Evolutionary conservation across 169 alveolate genomes (phyloP), one percentile per base, ranked within the genome.

Genomic region (Plasmodium adleri): DNA sequence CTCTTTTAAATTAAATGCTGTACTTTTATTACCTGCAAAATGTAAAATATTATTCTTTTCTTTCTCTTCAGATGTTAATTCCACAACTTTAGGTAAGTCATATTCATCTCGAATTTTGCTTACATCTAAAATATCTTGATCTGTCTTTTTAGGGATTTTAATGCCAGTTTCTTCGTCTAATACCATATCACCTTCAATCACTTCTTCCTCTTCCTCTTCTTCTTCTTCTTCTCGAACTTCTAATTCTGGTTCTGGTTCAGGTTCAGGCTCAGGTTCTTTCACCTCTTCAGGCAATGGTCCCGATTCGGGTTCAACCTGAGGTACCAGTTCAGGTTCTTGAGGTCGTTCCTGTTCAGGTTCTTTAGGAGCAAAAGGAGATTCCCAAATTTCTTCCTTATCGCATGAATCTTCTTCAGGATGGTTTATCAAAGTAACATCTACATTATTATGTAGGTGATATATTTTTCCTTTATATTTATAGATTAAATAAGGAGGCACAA

Each of bases 111-210:
- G 10, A 52, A 24, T 20, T 13, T 20, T 9, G 60, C 15, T 45
- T 67, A 20, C 75, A 17, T 62, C 45, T 68, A 24, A 2, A 8
- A 43, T 39, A 43, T 39, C 60, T 0, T 71, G 2, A 3, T 10
- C 47, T 2, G 4, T 28, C 12, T 78, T 45, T 49, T 54, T 78
- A 3, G 89, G 78, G 2, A 78, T 13, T 20, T 22, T 12, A 32
- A 78, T 78, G 2, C 89, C 89, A 12, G 89, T 78, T 28, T 78
- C 89, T 64, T 78, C 76, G 39, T 78, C 78, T 20, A 64, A 7
- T 3, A 62, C 60, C 43, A 75, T 15, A 0, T 26, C 13, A 32
- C 20, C 60, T 43, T 22, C 24, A 22, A 20, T 39, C 3, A 4
- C 28, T 60, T 13, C 74, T 50, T 5, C 32, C 3, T 20, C 66